Conservation (phyloP, 1,284 basidiomycete genomes). For the Testicularia cyperi region DNA sequence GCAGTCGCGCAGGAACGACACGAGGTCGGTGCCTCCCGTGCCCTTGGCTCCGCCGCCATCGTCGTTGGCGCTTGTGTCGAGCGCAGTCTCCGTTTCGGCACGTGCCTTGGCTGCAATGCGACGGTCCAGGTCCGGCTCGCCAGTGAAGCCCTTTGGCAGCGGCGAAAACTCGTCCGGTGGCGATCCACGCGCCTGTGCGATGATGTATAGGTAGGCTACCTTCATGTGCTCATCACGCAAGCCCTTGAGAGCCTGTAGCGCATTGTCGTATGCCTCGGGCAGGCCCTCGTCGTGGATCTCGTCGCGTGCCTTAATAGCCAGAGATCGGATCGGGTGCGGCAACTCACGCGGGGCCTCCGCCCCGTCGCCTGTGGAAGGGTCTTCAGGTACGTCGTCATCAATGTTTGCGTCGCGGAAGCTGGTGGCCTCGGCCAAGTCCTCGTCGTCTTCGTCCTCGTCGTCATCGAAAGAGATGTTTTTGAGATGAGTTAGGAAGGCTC, state of each 20-base stretch:
- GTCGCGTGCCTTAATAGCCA: constrained; percentile 34
- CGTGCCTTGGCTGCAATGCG: constrained; percentile 13
- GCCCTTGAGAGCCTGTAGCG: constrained; percentile 72
- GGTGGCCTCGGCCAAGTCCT: neutral
- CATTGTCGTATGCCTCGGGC: constrained; percentile 68
- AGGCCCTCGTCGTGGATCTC: constrained; percentile 35
- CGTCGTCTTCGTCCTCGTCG: constrained; percentile 9
- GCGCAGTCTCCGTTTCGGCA: constrained; percentile 12
- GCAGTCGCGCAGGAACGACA: constrained; percentile 50
- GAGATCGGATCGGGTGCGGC: constrained; percentile 44
- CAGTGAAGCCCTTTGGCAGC: constrained; percentile 35
- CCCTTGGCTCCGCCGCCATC: constrained; percentile 39
- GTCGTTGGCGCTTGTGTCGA: constrained; percentile 21
- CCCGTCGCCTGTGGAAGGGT: neutral
- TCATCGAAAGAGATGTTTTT: constrained; percentile 48
- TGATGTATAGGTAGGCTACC: constrained; percentile 76
- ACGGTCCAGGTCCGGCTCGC: constrained; percentile 10
- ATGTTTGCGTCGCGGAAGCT: neutral
- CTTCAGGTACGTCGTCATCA: neutral
- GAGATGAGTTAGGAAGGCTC: constrained; percentile 81
- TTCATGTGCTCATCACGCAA: constrained; percentile 86
- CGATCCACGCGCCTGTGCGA: constrained; percentile 43
- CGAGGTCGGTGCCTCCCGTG: constrained; percentile 55
- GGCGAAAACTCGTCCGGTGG: constrained; percentile 43
- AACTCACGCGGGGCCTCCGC: constrained; percentile 1